Conservation (phyloP, 352 stramenopile species). For the Phytopythium boreale region DNA sequence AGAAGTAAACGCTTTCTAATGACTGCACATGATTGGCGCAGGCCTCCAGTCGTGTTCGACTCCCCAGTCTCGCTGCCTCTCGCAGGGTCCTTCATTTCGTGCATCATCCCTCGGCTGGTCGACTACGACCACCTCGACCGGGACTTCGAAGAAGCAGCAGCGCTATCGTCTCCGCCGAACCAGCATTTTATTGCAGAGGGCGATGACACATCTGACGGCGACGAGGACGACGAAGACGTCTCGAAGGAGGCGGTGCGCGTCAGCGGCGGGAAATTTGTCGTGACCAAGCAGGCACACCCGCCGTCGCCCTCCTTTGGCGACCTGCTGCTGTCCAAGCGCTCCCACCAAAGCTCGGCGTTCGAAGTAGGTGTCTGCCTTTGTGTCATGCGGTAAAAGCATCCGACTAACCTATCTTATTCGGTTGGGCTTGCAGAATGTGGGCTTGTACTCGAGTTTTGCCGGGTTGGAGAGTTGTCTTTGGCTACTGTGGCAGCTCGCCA, state of each 20-base stretch:
- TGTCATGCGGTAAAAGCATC: background rate
- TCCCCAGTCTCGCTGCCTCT: constrained; percentile 55
- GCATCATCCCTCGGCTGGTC: constrained; percentile 67
- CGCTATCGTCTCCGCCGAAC: constrained; percentile 33
- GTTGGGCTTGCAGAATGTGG: constrained; percentile 46
- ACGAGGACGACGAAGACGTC: constrained; percentile 22
- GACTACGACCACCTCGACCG: constrained; percentile 45
- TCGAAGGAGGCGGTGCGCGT: constrained; percentile 28
- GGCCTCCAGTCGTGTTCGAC: constrained; percentile 49
- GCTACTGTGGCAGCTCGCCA: constrained; percentile 83
- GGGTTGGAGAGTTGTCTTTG: constrained; percentile 70
- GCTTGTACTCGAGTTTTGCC: constrained; percentile 84
- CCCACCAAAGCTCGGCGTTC: constrained; percentile 47
- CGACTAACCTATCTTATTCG: background rate
- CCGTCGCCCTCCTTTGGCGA: constrained; percentile 70
- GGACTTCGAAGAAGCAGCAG: constrained; percentile 22
- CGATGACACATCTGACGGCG: constrained; percentile 30
- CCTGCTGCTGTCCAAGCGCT: constrained; percentile 56
- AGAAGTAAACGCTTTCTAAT: background rate
- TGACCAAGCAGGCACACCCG: constrained; percentile 26
- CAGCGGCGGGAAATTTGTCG: constrained; percentile 44
- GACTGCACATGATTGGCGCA: constrained; percentile 11
- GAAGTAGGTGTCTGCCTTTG: constrained; percentile 28
- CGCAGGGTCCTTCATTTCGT: constrained; percentile 73
- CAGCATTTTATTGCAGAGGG: constrained; percentile 49